Percentiles rank a stretch among this genome's conserved stretches.
Conservation (phyloP, 768 basidiomycete species). For the Crassisporium funariophilum region DNA sequence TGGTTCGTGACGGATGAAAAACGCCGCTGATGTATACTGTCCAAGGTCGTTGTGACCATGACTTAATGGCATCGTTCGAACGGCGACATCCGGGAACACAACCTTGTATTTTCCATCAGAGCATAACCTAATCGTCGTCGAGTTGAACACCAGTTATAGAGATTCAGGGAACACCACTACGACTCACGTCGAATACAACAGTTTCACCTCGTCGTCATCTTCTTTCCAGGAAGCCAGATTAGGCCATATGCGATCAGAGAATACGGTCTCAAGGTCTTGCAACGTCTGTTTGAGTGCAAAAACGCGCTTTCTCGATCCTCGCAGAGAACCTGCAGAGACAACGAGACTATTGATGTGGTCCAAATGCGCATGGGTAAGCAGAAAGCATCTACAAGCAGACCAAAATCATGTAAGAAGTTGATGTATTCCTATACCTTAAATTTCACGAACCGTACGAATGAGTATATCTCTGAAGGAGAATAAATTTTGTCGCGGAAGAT, state of each 20-base stretch:
- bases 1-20: conserved; percentile 75
- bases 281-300: conserved; percentile 63
- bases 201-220: conserved; percentile 56
- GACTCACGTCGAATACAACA: conserved; percentile 68
- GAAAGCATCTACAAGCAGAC: conserved; percentile 61
- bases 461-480: conserved; percentile 55
- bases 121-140: conserved; percentile 30
- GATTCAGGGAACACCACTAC: conserved; percentile 1
- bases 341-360: conserved; percentile 88
- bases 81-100: conserved; percentile 59
- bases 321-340: conserved; percentile 78
- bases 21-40: conserved; percentile 78
- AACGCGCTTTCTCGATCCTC: conserved; percentile 63
- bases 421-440: background rate
- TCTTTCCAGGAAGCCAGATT: conserved; percentile 77
- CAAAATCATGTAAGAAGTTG: conserved; percentile 6
- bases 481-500: conserved; percentile 48
- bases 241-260: conserved; percentile 85
- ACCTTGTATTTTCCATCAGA: conserved; percentile 57
- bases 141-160: background rate
- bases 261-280: conserved; percentile 68
- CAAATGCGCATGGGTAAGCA: conserved; percentile 88
- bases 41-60: conserved; percentile 65
- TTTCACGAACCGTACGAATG: conserved; percentile 46
- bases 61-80: conserved; percentile 66